Evolutionary conservation across 2,329 filamentous ascomycete species (phyloP).

Genomic region (Diaporthe aspalathi): DNA sequence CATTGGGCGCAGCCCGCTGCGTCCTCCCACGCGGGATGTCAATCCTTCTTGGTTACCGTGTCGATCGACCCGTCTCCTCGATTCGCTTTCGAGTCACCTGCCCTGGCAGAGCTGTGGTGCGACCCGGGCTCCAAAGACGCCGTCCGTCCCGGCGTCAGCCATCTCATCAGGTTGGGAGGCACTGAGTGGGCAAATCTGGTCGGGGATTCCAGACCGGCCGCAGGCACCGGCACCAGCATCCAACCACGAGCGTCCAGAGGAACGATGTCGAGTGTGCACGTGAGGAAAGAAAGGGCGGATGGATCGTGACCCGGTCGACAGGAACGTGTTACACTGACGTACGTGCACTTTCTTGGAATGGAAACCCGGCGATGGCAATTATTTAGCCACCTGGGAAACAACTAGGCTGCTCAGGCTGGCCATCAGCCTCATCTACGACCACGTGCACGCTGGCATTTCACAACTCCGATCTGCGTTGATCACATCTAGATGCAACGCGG

Average conservation of each 20-base stretch:
- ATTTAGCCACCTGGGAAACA: neutral
- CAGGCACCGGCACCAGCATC: constrained; percentile 4
- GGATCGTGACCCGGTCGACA: neutral
- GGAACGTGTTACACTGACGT: neutral
- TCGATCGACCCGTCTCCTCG: constrained; percentile 10
- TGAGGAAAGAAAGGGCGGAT: neutral
- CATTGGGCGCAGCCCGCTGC: constrained; percentile 21
- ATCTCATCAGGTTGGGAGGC: neutral
- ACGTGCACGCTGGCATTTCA: constrained; percentile 19
- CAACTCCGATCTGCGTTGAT: constrained; percentile 19
- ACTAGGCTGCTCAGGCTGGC: too few species aligned
- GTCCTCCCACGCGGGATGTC: constrained; percentile 36
- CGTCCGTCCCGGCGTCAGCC: neutral
- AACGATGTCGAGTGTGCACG: neutral
- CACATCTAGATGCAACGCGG: neutral
- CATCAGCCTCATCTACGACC: constrained; percentile 14
- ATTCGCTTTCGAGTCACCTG: constrained; percentile 29
- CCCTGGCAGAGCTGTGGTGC: constrained; percentile 31
- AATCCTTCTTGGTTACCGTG: neutral
- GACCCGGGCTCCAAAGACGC: neutral
- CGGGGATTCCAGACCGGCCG: neutral
- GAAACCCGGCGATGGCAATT: neutral
- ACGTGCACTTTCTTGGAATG: constrained; percentile 6
- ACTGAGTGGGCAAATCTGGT: neutral
- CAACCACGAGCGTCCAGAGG: neutral